A percentile compares a stretch with the other conserved stretches of the same genome.
Conservation (phyloP, 202 grass and related monocot species). For the Saccharum hybrid region DNA sequence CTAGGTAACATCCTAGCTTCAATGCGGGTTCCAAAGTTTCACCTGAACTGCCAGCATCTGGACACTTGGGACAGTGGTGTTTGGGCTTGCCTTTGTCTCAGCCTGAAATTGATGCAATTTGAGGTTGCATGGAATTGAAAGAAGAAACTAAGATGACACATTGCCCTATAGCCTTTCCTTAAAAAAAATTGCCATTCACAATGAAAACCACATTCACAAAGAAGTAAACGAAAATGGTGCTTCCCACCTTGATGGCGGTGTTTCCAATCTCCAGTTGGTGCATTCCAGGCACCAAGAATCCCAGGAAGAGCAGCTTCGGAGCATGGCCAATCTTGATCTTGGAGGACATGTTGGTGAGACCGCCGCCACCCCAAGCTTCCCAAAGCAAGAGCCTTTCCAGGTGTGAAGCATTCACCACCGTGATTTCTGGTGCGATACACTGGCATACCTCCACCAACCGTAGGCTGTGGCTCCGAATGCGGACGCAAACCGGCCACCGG, state of each 20-base stretch:
- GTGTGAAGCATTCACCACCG: not conserved
- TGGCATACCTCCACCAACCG: not conserved
- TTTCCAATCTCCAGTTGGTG: slow-evolving; percentile 38
- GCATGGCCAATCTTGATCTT: slow-evolving; percentile 37
- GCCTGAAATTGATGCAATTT: slow-evolving; percentile 28
- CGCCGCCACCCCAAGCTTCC: slow-evolving; percentile 3
- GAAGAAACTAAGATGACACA: slow-evolving; percentile 4
- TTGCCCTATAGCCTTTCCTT: not conserved
- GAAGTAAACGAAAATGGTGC: not conserved
- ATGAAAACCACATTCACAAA: not conserved
- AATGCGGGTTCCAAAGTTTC: slow-evolving; percentile 25
- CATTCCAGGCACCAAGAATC: slow-evolving; percentile 40
- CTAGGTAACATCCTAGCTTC: slow-evolving; percentile 24
- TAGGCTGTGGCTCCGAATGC: not conserved
- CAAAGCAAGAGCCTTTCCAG: slow-evolving; percentile 37
- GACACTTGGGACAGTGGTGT: slow-evolving; percentile 35
- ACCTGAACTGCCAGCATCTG: slow-evolving; percentile 47
- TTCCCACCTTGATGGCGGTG: slow-evolving; percentile 29
- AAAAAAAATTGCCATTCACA: not conserved
- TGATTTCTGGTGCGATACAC: slow-evolving; percentile 19
- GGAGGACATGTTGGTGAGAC: not conserved
- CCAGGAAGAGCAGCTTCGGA: slow-evolving; percentile 41
- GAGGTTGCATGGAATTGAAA: not conserved
- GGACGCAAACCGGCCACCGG: slow-evolving; percentile 11
- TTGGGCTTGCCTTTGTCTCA: slow-evolving; percentile 35